Evolutionary conservation across 495 filamentous ascomycete genomes (phyloP), one percentile per base, ranked within the genome.

Genomic region (Talaromyces stipitatus): DNA sequence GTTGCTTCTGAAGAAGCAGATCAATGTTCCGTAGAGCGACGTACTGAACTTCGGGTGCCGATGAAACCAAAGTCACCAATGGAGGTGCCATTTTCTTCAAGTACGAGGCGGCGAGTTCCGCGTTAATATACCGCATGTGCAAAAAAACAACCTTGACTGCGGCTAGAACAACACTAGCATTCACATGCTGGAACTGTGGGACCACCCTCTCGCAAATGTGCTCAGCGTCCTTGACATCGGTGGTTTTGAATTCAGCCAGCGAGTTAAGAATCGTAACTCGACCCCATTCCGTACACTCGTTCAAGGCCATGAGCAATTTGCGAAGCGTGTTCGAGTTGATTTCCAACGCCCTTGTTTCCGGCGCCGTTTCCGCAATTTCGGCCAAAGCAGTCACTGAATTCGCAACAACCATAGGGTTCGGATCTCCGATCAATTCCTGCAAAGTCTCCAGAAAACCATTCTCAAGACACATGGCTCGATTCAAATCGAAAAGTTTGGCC

Each of bases 221-320:
- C 71, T 99, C 94, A 51, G 92, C 89, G 71, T 99, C 94, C 72
- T 95, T 96, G 43, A 92, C 82, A 67, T 97, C 94, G 14, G 76
- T 66, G 0, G 92, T 85, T 54, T 84, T 85, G 65, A 97, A 96
- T 55, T 96, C 89, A 2, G 95, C 89, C 32, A 99, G 74, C 0
- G 91, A 95, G 14, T 85, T 84, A 45, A 99, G 76, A 57, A 99
- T 96, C 5, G 92, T 97, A 14, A 97, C 90, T 51, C 94, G 78
- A n/a, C 94, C 94, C 94, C 94, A 99, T 73, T 99, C 94, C 10
- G 95, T 97, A 67, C 94, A 99, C 71, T 99, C 94, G 63, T 95
- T 97, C 59, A 99, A 70, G 0, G 94, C 94, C 90, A 97, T 92
- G 24, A 98, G 72, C 69, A 98, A 80, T 72, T 96, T 97, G 75